Evolutionary conservation across 768 basidiomycete species (phyloP).

Genomic region (Lyophyllum semitale): DNA sequence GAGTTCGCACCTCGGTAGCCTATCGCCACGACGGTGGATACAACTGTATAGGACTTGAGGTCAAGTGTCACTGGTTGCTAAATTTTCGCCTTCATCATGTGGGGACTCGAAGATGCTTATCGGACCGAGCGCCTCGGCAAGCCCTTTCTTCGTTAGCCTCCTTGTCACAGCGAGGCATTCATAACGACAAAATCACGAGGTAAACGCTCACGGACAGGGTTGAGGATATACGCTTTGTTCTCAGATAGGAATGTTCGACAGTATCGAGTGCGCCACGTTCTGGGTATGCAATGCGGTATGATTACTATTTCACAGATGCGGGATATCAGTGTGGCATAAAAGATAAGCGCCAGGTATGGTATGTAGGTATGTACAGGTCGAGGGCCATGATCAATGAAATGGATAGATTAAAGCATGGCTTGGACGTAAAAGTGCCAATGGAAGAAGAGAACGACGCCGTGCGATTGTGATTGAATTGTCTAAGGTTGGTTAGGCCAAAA

Average conservation of each 20-base stretch:
- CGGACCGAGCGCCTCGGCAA: constrained; percentile 3
- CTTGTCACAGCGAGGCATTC: constrained; percentile 12
- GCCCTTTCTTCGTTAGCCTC: constrained; percentile 2
- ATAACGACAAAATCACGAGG: constrained; percentile 1
- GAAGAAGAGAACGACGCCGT: not conserved
- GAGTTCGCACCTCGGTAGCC: not conserved
- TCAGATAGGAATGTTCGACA: not conserved
- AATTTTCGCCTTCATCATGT: not conserved
- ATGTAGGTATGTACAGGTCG: constrained; percentile 1
- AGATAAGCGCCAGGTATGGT: constrained; percentile 16
- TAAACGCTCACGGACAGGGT: not conserved
- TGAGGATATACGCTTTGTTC: not conserved
- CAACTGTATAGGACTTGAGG: not conserved
- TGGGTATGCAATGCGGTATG: constrained; percentile 7
- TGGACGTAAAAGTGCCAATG: not conserved
- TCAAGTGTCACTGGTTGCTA: constrained; percentile 5
- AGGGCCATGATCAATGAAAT: not conserved
- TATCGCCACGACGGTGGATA: not conserved
- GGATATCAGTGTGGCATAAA: constrained; percentile 18
- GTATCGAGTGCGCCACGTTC: constrained; percentile 11
- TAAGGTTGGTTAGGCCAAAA: constrained; percentile 30
- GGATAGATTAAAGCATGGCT: constrained; percentile 1
- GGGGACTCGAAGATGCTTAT: constrained; percentile 3
- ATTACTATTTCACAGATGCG: constrained; percentile 9
- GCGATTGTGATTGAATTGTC: constrained; percentile 5